These are phyloP conservation scores for Orbilia quercus DNA, from an alignment of 2,329 filamentous ascomycete genomes.

Conservation along the genomic window DNA sequence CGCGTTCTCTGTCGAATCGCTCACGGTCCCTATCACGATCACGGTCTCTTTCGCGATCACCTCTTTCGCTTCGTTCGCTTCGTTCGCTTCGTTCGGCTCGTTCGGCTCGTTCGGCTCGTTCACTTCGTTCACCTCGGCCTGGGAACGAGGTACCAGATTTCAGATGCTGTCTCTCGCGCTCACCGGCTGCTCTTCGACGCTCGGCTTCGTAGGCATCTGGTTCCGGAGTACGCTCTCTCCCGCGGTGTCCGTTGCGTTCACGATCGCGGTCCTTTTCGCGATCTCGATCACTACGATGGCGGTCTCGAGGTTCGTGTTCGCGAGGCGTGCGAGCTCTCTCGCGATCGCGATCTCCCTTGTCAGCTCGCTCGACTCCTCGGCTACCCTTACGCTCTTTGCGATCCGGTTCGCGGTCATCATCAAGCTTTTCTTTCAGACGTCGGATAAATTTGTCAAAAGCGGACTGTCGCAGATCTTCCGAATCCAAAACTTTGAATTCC, in stretches of 20 bases:
- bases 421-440: slow-evolving; percentile 89
- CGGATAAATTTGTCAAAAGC: slow-evolving; percentile 94
- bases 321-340: slow-evolving; percentile 51
- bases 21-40: slow-evolving; percentile 72
- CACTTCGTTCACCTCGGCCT: slow-evolving; percentile 25
- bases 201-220: slow-evolving; percentile 95
- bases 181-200: slow-evolving; percentile 89
- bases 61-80: slow-evolving; percentile 1
- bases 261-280: slow-evolving; percentile 58
- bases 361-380: slow-evolving; percentile 60
- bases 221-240: slow-evolving; percentile 80
- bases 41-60: slow-evolving; percentile 60
- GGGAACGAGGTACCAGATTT: slow-evolving; percentile 68
- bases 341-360: slow-evolving; percentile 52
- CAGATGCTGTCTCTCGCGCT: slow-evolving; percentile 91
- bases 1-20: slow-evolving; percentile 64
- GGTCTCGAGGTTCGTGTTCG: slow-evolving; percentile 55
- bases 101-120: slow-evolving; percentile 19
- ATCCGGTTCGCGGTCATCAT: slow-evolving; percentile 75
- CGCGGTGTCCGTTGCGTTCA: slow-evolving; percentile 56
- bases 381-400: slow-evolving; percentile 67
- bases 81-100: slow-evolving; percentile 58
- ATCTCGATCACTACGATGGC: slow-evolving; percentile 53
- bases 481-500: slow-evolving; percentile 81
- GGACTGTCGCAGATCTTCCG: slow-evolving; percentile 81